Conservation (phyloP, 179 eudicot genomes). For the Nepenthes alata region DNA sequence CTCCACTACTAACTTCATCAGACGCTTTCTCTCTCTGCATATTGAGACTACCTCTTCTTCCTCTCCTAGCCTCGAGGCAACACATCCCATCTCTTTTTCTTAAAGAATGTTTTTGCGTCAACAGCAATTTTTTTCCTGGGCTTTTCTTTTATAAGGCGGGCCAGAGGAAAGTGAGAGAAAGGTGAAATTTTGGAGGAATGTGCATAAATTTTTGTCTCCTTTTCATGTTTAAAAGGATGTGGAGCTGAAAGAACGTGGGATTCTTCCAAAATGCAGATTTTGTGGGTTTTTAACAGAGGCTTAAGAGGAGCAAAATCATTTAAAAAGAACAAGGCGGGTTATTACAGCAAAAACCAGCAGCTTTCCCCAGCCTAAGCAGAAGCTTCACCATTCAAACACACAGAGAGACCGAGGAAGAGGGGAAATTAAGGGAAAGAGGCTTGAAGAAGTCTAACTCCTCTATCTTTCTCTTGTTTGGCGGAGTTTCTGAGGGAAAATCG, state of each 20-base stretch:
- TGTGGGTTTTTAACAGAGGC: slow-evolving; percentile 9
- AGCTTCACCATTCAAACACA: background rate
- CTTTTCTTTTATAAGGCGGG: slow-evolving; percentile 12
- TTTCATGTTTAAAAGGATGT: background rate
- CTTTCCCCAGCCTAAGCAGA: background rate
- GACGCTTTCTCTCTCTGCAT: slow-evolving; percentile 71
- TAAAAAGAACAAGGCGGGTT: slow-evolving; percentile 1
- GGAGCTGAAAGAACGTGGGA: background rate
- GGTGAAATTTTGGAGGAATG: slow-evolving; percentile 22
- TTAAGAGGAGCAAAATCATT: slow-evolving; percentile 10
- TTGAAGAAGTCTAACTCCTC: background rate
- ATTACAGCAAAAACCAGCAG: slow-evolving; percentile 1
- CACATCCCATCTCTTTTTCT: slow-evolving; percentile 58
- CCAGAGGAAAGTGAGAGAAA: slow-evolving; percentile 15
- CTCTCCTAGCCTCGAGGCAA: slow-evolving; percentile 58
- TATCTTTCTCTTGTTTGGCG: slow-evolving; percentile 2
- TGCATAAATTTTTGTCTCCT: slow-evolving; percentile 6
- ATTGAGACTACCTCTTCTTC: slow-evolving; percentile 72
- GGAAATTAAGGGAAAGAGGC: background rate
- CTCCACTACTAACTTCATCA: slow-evolving; percentile 69
- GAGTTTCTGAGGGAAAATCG: background rate
- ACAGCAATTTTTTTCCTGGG: background rate
- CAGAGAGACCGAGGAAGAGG: slow-evolving; percentile 2
- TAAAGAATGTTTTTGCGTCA: background rate
- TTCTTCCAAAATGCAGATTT: slow-evolving; percentile 8